Conservation (phyloP, 495 filamentous ascomycete species). For the Thermothielavioides terrestris region DNA sequence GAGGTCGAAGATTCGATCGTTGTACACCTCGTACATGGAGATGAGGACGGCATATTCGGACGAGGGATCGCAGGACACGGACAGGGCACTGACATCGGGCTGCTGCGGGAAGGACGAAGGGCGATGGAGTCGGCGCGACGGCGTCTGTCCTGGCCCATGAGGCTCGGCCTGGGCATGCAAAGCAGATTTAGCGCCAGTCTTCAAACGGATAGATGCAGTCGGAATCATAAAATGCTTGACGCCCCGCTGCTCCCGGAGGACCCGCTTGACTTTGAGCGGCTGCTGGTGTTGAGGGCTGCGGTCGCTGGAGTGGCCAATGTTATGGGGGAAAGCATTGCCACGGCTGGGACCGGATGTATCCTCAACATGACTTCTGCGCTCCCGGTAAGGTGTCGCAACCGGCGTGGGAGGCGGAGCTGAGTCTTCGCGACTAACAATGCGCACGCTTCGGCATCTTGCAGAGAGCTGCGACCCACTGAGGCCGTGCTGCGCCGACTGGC, state of each 20-base stretch:
- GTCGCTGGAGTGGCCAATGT: background rate
- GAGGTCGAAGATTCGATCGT: conserved; percentile 94
- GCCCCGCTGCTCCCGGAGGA: conserved; percentile 9
- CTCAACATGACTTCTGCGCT: background rate
- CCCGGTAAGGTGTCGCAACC: conserved; percentile 5
- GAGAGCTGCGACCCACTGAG: background rate
- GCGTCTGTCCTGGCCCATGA: conserved; percentile 35
- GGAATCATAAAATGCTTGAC: conserved; percentile 36
- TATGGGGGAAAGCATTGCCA: conserved; percentile 2
- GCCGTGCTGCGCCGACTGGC: background rate
- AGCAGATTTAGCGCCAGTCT: conserved; percentile 31
- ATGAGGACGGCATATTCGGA: conserved; percentile 84
- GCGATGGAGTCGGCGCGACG: conserved; percentile 51
- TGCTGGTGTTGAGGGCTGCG: background rate
- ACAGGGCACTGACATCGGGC: conserved; percentile 65
- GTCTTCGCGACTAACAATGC: conserved; percentile 32
- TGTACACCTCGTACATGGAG: conserved; percentile 99
- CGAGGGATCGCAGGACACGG: conserved; percentile 55
- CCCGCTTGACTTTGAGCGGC: background rate
- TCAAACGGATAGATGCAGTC: conserved; percentile 31
- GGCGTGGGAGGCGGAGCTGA: conserved; percentile 16
- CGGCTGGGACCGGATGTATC: background rate
- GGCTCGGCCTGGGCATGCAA: conserved; percentile 34
- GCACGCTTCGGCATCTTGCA: conserved; percentile 28
- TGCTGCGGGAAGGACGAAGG: conserved; percentile 57